phyloP scores from a whole-genome alignment of 805 yeast species.

The Schizosaccharomyces pombe region DNA sequence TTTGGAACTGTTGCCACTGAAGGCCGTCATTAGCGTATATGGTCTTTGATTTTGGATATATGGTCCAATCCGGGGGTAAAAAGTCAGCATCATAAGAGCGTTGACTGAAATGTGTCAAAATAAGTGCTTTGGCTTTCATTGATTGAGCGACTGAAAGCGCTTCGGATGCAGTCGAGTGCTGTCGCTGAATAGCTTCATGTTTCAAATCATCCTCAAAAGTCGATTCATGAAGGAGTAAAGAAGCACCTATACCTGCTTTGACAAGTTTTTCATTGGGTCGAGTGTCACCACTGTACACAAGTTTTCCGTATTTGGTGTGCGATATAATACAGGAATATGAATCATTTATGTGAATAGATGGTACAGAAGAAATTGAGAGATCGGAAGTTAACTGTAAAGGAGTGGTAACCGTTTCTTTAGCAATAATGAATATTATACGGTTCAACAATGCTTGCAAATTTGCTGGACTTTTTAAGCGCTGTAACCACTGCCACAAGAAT shows the following conservation, averaged over 20 bases:
- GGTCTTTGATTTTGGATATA: background rate
- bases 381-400: too few species aligned
- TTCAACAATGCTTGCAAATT: background rate
- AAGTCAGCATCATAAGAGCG: conserved; percentile 22
- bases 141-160: conserved; percentile 45
- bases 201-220: conserved; percentile 60
- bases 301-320: conserved; percentile 28
- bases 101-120: conserved; percentile 82
- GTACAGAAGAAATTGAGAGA: conserved; percentile 29
- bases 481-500: background rate
- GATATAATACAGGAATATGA: conserved; percentile 46
- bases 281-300: conserved; percentile 88
- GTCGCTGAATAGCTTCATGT: conserved; percentile 58
- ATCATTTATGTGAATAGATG: conserved; percentile 67
- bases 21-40: background rate
- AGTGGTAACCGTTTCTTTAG: too few species aligned
- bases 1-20: background rate
- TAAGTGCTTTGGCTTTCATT: conserved; percentile 49
- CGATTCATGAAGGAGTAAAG: conserved; percentile 76
- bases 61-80: background rate
- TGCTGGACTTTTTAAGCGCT: background rate
- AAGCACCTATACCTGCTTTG: conserved; percentile 39
- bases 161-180: conserved; percentile 73
- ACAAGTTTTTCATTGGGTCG: conserved; percentile 54
- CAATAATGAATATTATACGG: background rate